Percentiles rank a stretch among this genome's conserved stretches.
Conservation (phyloP, 805 yeast genomes). For the Metschnikowia vanudenii region DNA sequence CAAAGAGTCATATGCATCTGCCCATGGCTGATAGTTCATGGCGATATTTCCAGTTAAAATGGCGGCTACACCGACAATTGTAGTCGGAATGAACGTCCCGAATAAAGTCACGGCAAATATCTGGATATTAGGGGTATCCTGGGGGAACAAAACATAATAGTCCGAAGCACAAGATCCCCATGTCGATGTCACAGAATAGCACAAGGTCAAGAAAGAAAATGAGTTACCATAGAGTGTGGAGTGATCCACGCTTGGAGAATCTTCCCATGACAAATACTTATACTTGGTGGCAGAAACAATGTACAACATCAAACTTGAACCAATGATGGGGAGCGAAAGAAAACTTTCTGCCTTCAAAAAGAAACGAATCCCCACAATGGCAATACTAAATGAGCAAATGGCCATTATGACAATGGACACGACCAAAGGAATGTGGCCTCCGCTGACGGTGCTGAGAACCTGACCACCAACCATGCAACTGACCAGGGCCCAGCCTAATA, state of each 20-base stretch:
- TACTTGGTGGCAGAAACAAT: slow-evolving; percentile 55
- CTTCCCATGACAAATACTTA: slow-evolving; percentile 27
- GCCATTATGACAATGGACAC: slow-evolving; percentile 76
- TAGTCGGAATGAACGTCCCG: slow-evolving; percentile 68
- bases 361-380: slow-evolving; percentile 76
- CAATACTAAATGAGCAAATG: slow-evolving; percentile 58
- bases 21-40: slow-evolving; percentile 54
- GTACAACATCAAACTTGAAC: slow-evolving; percentile 67
- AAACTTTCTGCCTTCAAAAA: slow-evolving; percentile 65
- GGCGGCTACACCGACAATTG: slow-evolving; percentile 74
- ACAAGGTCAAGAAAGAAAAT: slow-evolving; percentile 67
- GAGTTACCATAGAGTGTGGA: slow-evolving; percentile 61
- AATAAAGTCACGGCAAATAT: slow-evolving; percentile 62
- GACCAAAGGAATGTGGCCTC: slow-evolving; percentile 64
- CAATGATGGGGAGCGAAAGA: slow-evolving; percentile 65
- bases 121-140: slow-evolving; percentile 53
- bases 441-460: slow-evolving; percentile 62
- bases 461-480: slow-evolving; percentile 88
- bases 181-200: slow-evolving; percentile 77
- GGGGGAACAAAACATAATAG: slow-evolving; percentile 80
- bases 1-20: slow-evolving; percentile 47
- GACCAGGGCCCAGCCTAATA: slow-evolving; percentile 90
- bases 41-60: slow-evolving; percentile 69
- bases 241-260: slow-evolving; percentile 15
- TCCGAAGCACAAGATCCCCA: slow-evolving; percentile 90